Conservation (phyloP, 345 rosid species). For the Corchorus olitorius region DNA sequence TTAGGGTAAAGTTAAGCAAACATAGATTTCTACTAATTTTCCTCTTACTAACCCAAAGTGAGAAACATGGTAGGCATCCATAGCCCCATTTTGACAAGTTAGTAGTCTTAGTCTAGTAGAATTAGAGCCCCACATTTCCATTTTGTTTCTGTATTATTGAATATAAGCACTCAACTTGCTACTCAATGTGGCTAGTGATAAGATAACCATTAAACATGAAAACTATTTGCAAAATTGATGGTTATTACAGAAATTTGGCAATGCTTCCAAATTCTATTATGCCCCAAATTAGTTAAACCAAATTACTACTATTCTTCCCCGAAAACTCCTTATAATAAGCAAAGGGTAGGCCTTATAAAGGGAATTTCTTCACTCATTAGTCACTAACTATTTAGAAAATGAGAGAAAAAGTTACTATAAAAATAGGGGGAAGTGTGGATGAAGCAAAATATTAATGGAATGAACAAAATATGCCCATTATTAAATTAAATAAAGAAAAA, state of each 20-base stretch:
- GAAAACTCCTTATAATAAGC: neutral
- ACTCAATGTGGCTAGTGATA: neutral
- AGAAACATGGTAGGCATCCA: neutral
- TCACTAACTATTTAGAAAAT: neutral
- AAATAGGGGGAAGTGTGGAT: neutral
- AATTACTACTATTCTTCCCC: neutral
- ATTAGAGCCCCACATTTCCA: neutral
- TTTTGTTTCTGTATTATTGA: conserved; percentile 7
- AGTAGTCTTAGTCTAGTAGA: neutral
- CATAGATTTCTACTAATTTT: neutral
- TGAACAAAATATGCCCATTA: neutral
- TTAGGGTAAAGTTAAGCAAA: neutral
- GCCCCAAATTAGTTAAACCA: neutral
- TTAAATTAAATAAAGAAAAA: neutral
- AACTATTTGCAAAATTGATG: neutral
- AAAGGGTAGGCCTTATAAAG: neutral
- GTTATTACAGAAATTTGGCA: neutral
- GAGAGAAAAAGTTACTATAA: neutral
- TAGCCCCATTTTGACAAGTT: neutral
- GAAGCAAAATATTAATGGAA: neutral
- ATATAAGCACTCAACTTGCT: neutral
- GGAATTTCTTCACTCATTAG: neutral
- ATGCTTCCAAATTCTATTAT: neutral
- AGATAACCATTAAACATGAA: neutral
- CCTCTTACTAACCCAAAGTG: neutral